Conservation (phyloP, 352 stramenopile genomes). For the Pythium aphanidermatum region DNA sequence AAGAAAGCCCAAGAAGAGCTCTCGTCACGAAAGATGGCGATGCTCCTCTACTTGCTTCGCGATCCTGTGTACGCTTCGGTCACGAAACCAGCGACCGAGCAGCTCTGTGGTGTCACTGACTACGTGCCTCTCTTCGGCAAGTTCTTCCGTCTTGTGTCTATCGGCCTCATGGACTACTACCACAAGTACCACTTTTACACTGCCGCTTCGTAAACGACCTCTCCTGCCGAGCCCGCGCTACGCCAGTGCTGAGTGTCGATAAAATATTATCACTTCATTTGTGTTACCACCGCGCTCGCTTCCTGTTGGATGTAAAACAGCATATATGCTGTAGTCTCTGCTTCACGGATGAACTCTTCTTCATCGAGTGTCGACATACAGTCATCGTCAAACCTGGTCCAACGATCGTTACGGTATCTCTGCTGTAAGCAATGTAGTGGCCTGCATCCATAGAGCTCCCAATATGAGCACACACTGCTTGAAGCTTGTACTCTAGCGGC, state of each 20-base stretch:
- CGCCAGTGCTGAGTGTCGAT: too few species aligned
- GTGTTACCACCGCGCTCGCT: neutral
- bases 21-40: slow-evolving; percentile 65
- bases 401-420: slow-evolving; percentile 19
- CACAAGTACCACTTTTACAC: slow-evolving; percentile 88
- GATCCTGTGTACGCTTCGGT: slow-evolving; percentile 66
- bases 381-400: slow-evolving; percentile 73
- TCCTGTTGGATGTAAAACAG: slow-evolving; percentile 56
- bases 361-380: slow-evolving; percentile 43
- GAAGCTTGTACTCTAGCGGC: slow-evolving; percentile 42
- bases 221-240: neutral
- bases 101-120: slow-evolving; percentile 59
- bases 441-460: slow-evolving; percentile 51
- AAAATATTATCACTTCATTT: slow-evolving; percentile 8
- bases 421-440: slow-evolving; percentile 73
- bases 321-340: slow-evolving; percentile 55
- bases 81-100: slow-evolving; percentile 60
- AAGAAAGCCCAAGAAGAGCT: slow-evolving; percentile 56
- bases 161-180: slow-evolving; percentile 77
- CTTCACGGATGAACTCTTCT: slow-evolving; percentile 36
- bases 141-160: slow-evolving; percentile 60
- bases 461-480: slow-evolving; percentile 69
- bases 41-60: slow-evolving; percentile 80
- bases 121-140: slow-evolving; percentile 65
- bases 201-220: slow-evolving; percentile 57